phyloP scores from a whole-genome alignment of 1,139 yeast species.

The Geotrichum citri-aurantii region DNA sequence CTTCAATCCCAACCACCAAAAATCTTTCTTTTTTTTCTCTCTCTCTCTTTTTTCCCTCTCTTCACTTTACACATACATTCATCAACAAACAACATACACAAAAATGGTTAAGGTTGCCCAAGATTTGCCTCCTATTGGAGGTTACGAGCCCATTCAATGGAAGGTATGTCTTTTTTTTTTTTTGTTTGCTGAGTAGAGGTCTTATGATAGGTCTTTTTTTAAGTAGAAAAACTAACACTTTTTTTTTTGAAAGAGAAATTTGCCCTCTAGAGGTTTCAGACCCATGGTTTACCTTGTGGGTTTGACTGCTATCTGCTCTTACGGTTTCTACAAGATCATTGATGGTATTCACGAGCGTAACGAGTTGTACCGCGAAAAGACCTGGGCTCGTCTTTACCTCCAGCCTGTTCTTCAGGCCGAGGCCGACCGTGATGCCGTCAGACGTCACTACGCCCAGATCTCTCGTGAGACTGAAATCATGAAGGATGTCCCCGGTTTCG shows the following conservation, averaged over 20 bases:
- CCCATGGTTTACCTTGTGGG: constrained; percentile 67
- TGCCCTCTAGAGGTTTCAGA: constrained; percentile 80
- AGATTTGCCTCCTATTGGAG: constrained; percentile 85
- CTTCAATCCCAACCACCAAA: neutral
- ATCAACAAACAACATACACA: neutral
- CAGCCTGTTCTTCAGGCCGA: constrained; percentile 77
- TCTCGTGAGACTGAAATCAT: constrained; percentile 63
- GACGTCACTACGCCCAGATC: constrained; percentile 63
- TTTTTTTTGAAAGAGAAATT: constrained; percentile 48
- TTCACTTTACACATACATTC: neutral
- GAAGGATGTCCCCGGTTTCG: constrained; percentile 56
- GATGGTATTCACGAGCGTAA: constrained; percentile 68
- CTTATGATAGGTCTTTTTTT: neutral
- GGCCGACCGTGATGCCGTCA: constrained; percentile 70
- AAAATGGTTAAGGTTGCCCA: constrained; percentile 39
- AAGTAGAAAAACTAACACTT: neutral
- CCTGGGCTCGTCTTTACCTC: constrained; percentile 70
- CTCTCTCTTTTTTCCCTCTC: neutral
- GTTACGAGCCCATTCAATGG: constrained; percentile 87
- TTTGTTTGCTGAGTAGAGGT: neutral
- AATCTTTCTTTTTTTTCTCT: neutral
- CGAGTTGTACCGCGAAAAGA: constrained; percentile 69
- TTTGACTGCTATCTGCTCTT: constrained; percentile 56
- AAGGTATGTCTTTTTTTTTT: constrained; percentile 37
- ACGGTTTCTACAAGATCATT: constrained; percentile 65